phyloP scores from a whole-genome alignment of 305 asterid genomes.

The Fraxinus sp. region DNA sequence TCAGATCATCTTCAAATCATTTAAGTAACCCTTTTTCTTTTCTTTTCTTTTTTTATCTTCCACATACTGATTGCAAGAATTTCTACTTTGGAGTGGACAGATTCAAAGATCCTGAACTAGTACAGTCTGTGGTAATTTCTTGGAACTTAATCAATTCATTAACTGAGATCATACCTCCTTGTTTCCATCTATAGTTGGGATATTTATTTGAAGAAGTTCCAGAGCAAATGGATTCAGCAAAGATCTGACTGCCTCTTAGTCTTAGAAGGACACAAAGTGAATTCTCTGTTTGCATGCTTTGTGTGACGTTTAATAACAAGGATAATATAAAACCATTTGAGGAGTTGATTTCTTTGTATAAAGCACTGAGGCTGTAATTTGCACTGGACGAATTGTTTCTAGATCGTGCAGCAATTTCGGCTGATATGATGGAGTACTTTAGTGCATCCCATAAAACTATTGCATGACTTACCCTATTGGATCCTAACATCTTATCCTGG shows the following conservation, averaged over 20 bases:
- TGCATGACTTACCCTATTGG: constrained; percentile 63
- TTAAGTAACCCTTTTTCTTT: background rate
- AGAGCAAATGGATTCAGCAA: constrained; percentile 63
- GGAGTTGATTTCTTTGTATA: constrained; percentile 71
- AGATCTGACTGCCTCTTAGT: constrained; percentile 68
- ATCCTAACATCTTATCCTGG: constrained; percentile 61
- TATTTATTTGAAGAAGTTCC: constrained; percentile 35
- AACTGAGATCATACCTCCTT: constrained; percentile 46
- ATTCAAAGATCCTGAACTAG: background rate
- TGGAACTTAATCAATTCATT: constrained; percentile 9
- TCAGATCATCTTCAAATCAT: background rate
- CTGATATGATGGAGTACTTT: constrained; percentile 75
- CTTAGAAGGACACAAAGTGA: constrained; percentile 59
- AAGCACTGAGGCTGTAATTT: constrained; percentile 52
- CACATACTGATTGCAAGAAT: background rate
- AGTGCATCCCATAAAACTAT: constrained; percentile 83
- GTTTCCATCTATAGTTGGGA: constrained; percentile 26
- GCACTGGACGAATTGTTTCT: constrained; percentile 61
- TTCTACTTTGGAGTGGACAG: background rate
- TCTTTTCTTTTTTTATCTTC: background rate
- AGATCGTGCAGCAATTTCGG: constrained; percentile 88
- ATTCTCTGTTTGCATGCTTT: constrained; percentile 44
- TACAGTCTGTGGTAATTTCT: background rate
- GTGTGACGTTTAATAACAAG: constrained; percentile 64
- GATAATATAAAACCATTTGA: constrained; percentile 82